Evolutionary conservation across 495 filamentous ascomycete genomes (phyloP).

Genomic region (Penicillium desertorum): DNA sequence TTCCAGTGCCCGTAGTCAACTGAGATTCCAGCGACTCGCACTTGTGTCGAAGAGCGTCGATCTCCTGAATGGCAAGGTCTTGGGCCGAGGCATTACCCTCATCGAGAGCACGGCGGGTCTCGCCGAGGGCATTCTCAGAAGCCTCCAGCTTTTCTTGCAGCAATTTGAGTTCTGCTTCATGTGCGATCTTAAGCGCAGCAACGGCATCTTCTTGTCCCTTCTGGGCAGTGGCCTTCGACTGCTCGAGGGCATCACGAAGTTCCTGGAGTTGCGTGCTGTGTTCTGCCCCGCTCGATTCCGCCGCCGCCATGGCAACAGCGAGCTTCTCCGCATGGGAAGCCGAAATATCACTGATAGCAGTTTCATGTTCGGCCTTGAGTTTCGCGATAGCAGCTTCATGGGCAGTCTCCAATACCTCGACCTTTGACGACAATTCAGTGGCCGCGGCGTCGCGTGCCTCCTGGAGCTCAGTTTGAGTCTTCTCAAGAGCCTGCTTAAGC

Average conservation of each 20-base stretch:
- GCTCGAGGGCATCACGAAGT: conserved; percentile 43
- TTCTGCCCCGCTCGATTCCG: conserved; percentile 33
- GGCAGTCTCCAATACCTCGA: conserved; percentile 43
- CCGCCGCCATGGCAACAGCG: conserved; percentile 33
- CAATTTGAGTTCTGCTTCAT: conserved; percentile 36
- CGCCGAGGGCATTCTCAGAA: conserved; percentile 35
- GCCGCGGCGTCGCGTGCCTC: conserved; percentile 33
- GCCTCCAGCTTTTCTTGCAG: conserved; percentile 38
- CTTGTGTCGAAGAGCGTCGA: conserved; percentile 44
- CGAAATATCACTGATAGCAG: conserved; percentile 31
- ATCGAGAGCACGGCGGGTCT: conserved; percentile 39
- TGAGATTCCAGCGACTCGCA: conserved; percentile 42
- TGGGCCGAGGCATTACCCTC: conserved; percentile 38
- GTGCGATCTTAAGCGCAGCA: conserved; percentile 37
- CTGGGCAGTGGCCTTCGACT: conserved; percentile 34
- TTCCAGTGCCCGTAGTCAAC: conserved; percentile 35
- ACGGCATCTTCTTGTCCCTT: conserved; percentile 37
- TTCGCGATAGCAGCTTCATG: conserved; percentile 38
- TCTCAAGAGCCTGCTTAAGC: conserved; percentile 37
- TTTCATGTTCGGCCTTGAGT: conserved; percentile 41
- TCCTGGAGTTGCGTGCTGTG: conserved; percentile 43
- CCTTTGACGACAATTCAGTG: conserved; percentile 34
- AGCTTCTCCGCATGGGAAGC: conserved; percentile 41
- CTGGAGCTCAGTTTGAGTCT: conserved; percentile 39
- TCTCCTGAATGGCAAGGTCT: conserved; percentile 41